phyloP scores from a whole-genome alignment of 306 rosid genomes.

The Rosa persica region DNA sequence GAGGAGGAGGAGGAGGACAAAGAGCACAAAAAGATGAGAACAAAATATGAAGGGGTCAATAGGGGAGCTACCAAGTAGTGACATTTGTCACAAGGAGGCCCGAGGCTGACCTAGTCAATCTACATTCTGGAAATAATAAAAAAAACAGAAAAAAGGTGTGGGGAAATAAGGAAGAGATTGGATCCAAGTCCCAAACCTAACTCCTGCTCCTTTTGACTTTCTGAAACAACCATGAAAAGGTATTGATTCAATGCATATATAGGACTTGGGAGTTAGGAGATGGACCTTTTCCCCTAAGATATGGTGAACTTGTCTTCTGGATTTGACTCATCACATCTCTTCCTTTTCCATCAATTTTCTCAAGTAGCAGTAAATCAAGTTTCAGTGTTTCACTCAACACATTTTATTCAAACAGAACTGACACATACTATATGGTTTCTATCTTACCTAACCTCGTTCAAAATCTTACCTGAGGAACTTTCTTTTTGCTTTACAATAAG shows the following conservation, averaged over 20 bases:
- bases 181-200: constrained; percentile 46
- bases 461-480: background rate
- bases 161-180: constrained; percentile 43
- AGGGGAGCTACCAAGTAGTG: constrained; percentile 34
- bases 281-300: constrained; percentile 11
- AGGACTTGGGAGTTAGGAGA: constrained; percentile 12
- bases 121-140: background rate
- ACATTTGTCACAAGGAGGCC: constrained; percentile 64
- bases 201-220: constrained; percentile 45
- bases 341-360: background rate
- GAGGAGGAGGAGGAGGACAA: constrained; percentile 28
- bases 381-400: background rate
- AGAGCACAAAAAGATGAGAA: constrained; percentile 33
- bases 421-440: background rate
- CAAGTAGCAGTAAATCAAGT: constrained; percentile 20
- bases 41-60: constrained; percentile 19
- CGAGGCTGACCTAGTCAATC: constrained; percentile 24
- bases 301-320: constrained; percentile 21
- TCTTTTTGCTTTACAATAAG: background rate
- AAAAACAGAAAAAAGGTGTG: constrained; percentile 20
- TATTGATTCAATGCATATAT: constrained; percentile 16
- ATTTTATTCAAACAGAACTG: background rate
- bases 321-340: background rate
- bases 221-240: constrained; percentile 26
- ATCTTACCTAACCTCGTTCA: background rate